Evolutionary conservation across 768 basidiomycete species (phyloP).

Genomic region (Sporobolomyces pararoseus): DNA sequence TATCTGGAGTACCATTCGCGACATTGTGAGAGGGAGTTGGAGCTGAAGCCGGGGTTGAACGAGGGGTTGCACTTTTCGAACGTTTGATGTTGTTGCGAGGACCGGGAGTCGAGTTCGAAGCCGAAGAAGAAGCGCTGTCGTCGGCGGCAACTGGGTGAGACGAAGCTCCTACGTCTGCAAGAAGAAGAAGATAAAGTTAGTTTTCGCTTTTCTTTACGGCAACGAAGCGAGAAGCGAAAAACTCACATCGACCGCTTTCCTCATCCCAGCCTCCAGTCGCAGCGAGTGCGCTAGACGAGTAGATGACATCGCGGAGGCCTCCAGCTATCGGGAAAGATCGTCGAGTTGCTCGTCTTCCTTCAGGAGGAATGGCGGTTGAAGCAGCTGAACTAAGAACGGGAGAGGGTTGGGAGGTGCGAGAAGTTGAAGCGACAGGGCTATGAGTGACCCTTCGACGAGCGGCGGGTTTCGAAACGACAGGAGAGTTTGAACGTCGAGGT

Average conservation of each 20-base stretch:
- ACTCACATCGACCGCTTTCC: slow-evolving; percentile 9
- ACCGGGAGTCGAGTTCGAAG: background rate
- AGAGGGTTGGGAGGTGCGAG: background rate
- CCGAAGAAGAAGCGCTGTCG: background rate
- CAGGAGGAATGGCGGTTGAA: slow-evolving; percentile 3
- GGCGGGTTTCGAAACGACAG: background rate
- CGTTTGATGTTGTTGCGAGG: background rate
- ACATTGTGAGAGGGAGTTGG: background rate
- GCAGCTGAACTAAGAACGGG: background rate
- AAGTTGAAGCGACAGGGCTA: background rate
- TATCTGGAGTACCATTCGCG: background rate
- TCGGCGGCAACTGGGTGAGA: background rate
- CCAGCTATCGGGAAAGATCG: slow-evolving; percentile 22
- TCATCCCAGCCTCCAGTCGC: slow-evolving; percentile 23
- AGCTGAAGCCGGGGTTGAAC: background rate
- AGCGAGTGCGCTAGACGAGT: slow-evolving; percentile 11
- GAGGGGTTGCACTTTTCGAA: background rate
- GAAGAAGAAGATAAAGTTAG: background rate
- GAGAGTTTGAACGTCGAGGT: background rate
- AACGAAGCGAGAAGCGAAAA: too few species aligned
- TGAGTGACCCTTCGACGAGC: slow-evolving; percentile 6
- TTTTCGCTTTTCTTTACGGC: background rate
- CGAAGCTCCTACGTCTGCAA: background rate
- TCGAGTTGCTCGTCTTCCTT: slow-evolving; percentile 11
- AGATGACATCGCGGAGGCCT: slow-evolving; percentile 9